Evolutionary conservation across 2,329 filamentous ascomycete genomes (phyloP).

Genomic region (Fusarium avenaceum): DNA sequence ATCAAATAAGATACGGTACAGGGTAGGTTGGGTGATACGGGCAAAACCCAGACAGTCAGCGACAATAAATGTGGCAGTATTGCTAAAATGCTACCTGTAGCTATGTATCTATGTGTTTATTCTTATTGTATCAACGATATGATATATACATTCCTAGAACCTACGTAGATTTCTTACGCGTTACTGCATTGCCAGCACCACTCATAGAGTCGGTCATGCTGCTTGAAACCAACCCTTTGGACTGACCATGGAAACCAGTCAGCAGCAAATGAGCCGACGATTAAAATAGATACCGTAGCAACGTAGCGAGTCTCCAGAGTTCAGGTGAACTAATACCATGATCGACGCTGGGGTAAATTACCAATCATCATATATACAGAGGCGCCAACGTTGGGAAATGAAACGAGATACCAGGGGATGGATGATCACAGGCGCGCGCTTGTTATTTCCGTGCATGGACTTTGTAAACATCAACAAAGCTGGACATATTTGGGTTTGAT

Average conservation of each 20-base stretch:
- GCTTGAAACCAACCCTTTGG: background rate
- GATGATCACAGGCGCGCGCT: slow-evolving; percentile 22
- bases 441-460: slow-evolving; percentile 5
- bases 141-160: too few relatives aligned
- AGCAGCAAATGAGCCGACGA: background rate
- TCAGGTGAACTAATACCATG: slow-evolving; percentile 16
- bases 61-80: too few relatives aligned
- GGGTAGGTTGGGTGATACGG: background rate
- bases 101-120: too few relatives aligned
- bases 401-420: slow-evolving; percentile 14
- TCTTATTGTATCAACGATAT: too few relatives aligned
- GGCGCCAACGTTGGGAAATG: slow-evolving; percentile 23
- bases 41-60: too few relatives aligned
- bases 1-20: background rate
- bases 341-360: slow-evolving; percentile 27
- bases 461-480: background rate
- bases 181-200: background rate
- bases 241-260: background rate
- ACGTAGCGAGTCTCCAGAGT: slow-evolving; percentile 9
- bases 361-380: slow-evolving; percentile 11
- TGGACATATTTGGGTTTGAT: background rate
- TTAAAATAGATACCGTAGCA: slow-evolving; percentile 9
- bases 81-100: too few relatives aligned
- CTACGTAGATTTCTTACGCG: background rate
- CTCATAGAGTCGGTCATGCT: background rate